Base-by-base conservation (phyloP, 495 filamentous ascomycete species). In the Aspergillus bridgeri region DNA sequence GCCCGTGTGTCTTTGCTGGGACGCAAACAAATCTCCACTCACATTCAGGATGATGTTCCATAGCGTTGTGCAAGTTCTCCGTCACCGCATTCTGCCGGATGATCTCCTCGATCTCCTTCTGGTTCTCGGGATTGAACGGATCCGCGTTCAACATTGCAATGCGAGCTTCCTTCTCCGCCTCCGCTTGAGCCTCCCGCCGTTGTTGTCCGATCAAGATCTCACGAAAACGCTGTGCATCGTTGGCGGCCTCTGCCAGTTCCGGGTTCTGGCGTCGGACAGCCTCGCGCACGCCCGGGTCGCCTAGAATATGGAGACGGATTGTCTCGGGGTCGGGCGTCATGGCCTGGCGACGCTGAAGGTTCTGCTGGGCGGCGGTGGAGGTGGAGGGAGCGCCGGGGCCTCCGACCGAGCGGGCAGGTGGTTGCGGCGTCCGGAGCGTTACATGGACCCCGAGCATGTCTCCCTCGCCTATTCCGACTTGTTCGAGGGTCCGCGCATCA, bases 31-130 rank as follows among this genome's bases (percentile, higher is more conserved):
- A 19, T 47, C n/a, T n/a, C 47, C 57, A 70, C 79, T 56, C 79
- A 96, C 94, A 92, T 83, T 98, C 94, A 1, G 94, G 94, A 63
- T 95, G 91, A 69, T 98, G 84, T 75, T 98, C 94, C 81, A 96
- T 89, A 23, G 95, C 92, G 71, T 90, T 92, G 67, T 97, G 91
- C 57, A 96, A 72, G 66, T 98, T 98, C 70, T 96, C 92, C 65
- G 89, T 90, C 42, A 98, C 92, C 0, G 86, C 81, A 72, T 98
- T 89, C 74, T 96, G 89, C 51, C 93, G 85, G 67, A 98, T 98
- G 66, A 97, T 91, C 72, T 98, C 94, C 68, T 92, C 94, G 51
- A 98, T 98, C 74, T 87, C 88, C n/a, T 80, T 81, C 72, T 98
- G 94, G 15, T 91, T 89, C 48, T 95, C 92, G 23, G 86, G 72